Conservation (phyloP, 495 filamentous ascomycete genomes). For the Penicillium silybi region DNA sequence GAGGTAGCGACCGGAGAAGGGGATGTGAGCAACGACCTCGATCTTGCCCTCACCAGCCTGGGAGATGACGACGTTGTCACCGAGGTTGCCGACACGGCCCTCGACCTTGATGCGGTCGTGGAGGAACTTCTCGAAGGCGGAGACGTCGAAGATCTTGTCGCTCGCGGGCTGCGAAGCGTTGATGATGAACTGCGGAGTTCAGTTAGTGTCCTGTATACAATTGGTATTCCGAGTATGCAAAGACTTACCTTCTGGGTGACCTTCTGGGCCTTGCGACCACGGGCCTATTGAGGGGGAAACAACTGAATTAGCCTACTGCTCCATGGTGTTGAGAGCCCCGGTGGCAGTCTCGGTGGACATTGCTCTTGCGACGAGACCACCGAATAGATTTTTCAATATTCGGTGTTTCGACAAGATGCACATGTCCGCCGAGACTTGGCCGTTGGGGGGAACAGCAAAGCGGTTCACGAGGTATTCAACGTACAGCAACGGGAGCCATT, state of each 20-base stretch:
- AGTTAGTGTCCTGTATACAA: constrained; percentile 1
- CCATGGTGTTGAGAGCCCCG: constrained; percentile 50
- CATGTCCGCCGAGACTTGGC: constrained; percentile 6
- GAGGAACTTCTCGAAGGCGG: constrained; percentile 98
- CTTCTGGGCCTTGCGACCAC: constrained; percentile 62
- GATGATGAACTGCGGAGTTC: constrained; percentile 78
- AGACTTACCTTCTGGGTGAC: constrained; percentile 61
- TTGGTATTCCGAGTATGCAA: not conserved
- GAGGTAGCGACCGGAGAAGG: constrained; percentile 97
- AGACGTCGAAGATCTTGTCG: constrained; percentile 99
- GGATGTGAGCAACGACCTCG: constrained; percentile 94
- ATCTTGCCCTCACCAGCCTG: constrained; percentile 92
- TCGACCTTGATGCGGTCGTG: constrained; percentile 99
- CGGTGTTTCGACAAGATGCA: constrained; percentile 3
- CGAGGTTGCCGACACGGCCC: constrained; percentile 95
- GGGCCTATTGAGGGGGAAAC: constrained; percentile 38
- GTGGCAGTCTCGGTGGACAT: constrained; percentile 15
- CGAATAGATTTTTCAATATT: constrained; percentile 27
- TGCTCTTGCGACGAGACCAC: not conserved
- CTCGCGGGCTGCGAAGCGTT: constrained; percentile 93
- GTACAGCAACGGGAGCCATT: constrained; percentile 66
- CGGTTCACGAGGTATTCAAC: constrained; percentile 59
- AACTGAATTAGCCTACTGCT: constrained; percentile 89
- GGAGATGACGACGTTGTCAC: constrained; percentile 86
- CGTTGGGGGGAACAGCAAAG: constrained; percentile 76